A percentile compares a stretch with the other conserved stretches of the same genome.
These are phyloP conservation scores for Erysimum pusillum DNA, from an alignment of 441 rosid genomes.

Conservation along the genomic window DNA sequence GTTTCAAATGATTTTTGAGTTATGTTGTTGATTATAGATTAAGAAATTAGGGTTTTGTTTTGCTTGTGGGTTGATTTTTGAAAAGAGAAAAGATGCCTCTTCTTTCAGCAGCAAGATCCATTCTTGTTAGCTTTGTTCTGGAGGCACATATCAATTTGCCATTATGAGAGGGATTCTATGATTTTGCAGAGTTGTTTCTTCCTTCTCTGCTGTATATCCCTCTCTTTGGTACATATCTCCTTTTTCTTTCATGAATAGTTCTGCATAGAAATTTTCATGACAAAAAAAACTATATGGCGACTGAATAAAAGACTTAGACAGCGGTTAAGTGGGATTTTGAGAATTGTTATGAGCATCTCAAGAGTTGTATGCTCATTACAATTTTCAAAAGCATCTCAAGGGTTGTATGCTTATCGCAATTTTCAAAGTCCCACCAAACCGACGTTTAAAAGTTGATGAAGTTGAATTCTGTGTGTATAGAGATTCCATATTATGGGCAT, in stretches of 20 bases:
- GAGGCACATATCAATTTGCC: slow-evolving; percentile 42
- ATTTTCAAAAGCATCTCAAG: background rate
- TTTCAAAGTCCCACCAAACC: background rate
- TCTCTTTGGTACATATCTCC: slow-evolving; percentile 35
- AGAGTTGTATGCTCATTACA: no score
- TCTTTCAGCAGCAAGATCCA: slow-evolving; percentile 49
- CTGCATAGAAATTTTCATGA: background rate
- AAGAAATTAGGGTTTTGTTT: background rate
- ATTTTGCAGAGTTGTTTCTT: slow-evolving; percentile 20
- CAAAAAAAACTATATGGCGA: background rate
- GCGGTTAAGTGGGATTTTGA: background rate
- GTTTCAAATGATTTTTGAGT: background rate
- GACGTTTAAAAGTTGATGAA: background rate
- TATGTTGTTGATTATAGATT: background rate
- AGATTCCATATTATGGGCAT: background rate
- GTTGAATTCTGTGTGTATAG: background rate
- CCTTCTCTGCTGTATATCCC: slow-evolving; percentile 17
- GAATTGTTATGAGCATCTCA: background rate
- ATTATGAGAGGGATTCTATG: slow-evolving; percentile 2
- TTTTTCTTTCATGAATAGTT: background rate
- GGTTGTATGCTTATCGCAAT: background rate
- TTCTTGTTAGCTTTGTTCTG: slow-evolving; percentile 52
- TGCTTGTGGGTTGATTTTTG: background rate
- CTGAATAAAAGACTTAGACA: background rate
- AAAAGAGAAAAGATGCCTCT: slow-evolving; percentile 40